Conservation (phyloP, 177 flowering plant genomes). For the Vitis hybrid region DNA sequence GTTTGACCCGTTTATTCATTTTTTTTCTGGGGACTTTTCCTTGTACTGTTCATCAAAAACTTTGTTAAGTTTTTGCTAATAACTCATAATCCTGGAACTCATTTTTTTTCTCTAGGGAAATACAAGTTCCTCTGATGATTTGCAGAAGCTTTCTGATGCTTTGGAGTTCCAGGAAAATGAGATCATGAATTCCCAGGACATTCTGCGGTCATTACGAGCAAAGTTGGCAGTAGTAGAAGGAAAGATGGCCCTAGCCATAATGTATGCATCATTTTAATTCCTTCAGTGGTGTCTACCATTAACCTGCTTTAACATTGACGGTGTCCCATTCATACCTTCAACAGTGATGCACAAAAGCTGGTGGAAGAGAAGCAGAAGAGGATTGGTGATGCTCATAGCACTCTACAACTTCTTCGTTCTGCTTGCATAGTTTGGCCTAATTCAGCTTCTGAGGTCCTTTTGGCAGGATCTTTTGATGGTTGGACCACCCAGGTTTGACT, state of each 20-base stretch:
- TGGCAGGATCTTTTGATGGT: constrained; percentile 93
- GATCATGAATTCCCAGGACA: constrained; percentile 64
- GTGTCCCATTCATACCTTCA: constrained; percentile 4
- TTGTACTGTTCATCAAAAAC: neutral
- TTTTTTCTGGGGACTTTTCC: neutral
- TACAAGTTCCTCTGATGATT: constrained; percentile 39
- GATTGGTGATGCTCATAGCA: constrained; percentile 56
- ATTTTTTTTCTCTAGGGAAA: constrained; percentile 34
- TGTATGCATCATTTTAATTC: constrained; percentile 38
- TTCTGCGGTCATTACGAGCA: constrained; percentile 71
- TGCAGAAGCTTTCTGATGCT: constrained; percentile 70
- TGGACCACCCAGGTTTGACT: constrained; percentile 81
- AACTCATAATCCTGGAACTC: neutral
- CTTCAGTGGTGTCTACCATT: constrained; percentile 1
- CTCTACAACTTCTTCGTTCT: constrained; percentile 58
- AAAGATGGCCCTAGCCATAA: constrained; percentile 68
- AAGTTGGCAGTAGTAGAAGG: constrained; percentile 81
- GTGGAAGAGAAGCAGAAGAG: constrained; percentile 65
- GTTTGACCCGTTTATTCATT: neutral
- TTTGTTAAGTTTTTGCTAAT: neutral
- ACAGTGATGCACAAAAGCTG: constrained; percentile 77
- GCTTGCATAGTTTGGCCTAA: constrained; percentile 74
- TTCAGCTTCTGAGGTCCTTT: constrained; percentile 77
- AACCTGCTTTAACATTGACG: neutral
- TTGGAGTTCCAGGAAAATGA: constrained; percentile 89